Evolutionary conservation across 1,284 basidiomycete species (phyloP).

Genomic region (Fomes fomentarius): DNA sequence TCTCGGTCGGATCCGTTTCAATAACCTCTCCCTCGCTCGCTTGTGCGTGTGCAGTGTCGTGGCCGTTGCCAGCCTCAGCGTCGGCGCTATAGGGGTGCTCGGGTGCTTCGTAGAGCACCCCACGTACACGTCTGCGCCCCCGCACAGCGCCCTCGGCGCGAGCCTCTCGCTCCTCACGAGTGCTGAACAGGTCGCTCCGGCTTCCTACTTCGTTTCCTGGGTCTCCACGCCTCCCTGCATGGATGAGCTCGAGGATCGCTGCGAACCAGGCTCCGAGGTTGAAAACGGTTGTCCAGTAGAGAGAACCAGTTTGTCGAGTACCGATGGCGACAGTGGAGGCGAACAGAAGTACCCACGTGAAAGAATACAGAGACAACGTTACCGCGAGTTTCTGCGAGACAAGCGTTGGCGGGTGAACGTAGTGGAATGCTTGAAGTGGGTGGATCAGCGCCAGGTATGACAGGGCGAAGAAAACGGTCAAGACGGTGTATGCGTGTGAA

Average conservation of each 20-base stretch:
- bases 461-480: conserved; percentile 51
- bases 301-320: conserved; percentile 48
- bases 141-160: conserved; percentile 17
- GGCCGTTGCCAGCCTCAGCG: conserved; percentile 22
- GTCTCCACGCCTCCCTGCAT: conserved; percentile 14
- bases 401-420: conserved; percentile 32
- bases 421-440: conserved; percentile 40
- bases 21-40: conserved; percentile 32
- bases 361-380: conserved; percentile 39
- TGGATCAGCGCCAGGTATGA: conserved; percentile 51
- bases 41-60: neutral
- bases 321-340: conserved; percentile 48
- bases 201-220: conserved; percentile 18
- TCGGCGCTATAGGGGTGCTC: conserved; percentile 16
- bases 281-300: conserved; percentile 51
- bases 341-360: conserved; percentile 62
- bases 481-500: conserved; percentile 54
- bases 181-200: conserved; percentile 19
- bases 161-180: conserved; percentile 15
- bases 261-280: conserved; percentile 26
- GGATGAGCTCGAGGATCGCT: conserved; percentile 12
- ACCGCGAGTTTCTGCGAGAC: conserved; percentile 34
- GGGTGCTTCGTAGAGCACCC: conserved; percentile 23
- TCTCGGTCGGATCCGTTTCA: conserved; percentile 48
- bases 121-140: conserved; percentile 20